Base-by-base conservation (phyloP, 768 basidiomycete genomes). In the Solioccasus polychromus region DNA sequence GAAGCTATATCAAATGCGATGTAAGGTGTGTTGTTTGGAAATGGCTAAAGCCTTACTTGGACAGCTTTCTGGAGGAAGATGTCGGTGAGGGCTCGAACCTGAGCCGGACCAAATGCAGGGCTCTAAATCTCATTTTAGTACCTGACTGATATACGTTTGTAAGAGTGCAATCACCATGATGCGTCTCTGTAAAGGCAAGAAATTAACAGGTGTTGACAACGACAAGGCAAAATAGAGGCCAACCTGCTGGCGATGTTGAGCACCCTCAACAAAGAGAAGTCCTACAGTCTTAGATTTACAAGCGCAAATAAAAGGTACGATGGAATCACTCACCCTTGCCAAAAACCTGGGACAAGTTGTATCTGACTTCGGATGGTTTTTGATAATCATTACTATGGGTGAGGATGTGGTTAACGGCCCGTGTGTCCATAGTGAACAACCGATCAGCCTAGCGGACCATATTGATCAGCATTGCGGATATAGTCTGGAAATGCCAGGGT, bases 91-190 rank as follows among this genome's bases (percentile, higher is more conserved):
- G 75, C 76, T 3, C 81, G 69, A 32, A 84, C 72, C 53, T 82
- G 80, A 4, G 75, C 63, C 4, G 71, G 69, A 1, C 81, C 80
- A 55, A 86, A 85, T 0, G 82, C 81, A n/a, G 82, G 82, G 51
- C 83, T 84, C 82, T 71, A 17, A 23, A 35, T 15, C 26, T 5
- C 8, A 4, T 4, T 12, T 31, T 23, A 17, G 40, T 18, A 19
- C 15, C 23, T 2, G 19, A 29, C 6, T 10, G 10, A 12, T 24
- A 11, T 20, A 31, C 14, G 7, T 9, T 3, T 10, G 19, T 8
- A 28, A 36, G n/a, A 15, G 12, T 2, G 1, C 24, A 22, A 12
- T 30, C 37, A 64, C 64, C 66, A 68, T 60, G 17, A 68, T 54
- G 17, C 42, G 45, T 39, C 57, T 43, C 52, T 54, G 23, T 35